phyloP scores from a whole-genome alignment of 805 yeast species.

The Metschnikowia sp. region DNA sequence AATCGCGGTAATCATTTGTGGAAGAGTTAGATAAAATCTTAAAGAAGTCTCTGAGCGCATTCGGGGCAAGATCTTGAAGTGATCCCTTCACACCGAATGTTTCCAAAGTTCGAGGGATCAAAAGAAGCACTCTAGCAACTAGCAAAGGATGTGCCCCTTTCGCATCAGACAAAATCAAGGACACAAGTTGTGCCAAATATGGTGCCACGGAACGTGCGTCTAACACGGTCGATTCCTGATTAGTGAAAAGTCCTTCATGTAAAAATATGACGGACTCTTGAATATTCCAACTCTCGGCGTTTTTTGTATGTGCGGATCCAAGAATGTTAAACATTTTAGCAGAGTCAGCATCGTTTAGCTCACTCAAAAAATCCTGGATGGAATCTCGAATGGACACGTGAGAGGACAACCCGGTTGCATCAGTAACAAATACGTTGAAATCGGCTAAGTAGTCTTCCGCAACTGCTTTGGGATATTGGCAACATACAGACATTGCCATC shows the following conservation, averaged over 20 bases:
- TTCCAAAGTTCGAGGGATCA: slow-evolving; percentile 56
- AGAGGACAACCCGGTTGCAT: slow-evolving; percentile 66
- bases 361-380: slow-evolving; percentile 52
- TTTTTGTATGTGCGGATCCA: not conserved
- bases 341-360: slow-evolving; percentile 43
- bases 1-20: slow-evolving; percentile 6
- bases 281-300: slow-evolving; percentile 22
- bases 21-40: not conserved
- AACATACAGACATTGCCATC: slow-evolving; percentile 32
- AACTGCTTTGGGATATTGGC: slow-evolving; percentile 41
- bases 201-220: slow-evolving; percentile 13
- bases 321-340: slow-evolving; percentile 2
- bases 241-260: slow-evolving; percentile 41
- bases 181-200: slow-evolving; percentile 6
- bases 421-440: slow-evolving; percentile 67
- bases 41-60: slow-evolving; percentile 16
- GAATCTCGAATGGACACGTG: slow-evolving; percentile 54
- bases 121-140: slow-evolving; percentile 45
- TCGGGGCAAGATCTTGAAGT: slow-evolving; percentile 30
- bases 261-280: slow-evolving; percentile 43
- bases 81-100: slow-evolving; percentile 42
- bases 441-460: slow-evolving; percentile 54
- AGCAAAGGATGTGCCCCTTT: slow-evolving; percentile 33
- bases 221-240: slow-evolving; percentile 27
- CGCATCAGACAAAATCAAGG: not conserved